Conservation (phyloP, 225 moss, liverwort and hornwort species). For the Pleurozium schreberi region DNA sequence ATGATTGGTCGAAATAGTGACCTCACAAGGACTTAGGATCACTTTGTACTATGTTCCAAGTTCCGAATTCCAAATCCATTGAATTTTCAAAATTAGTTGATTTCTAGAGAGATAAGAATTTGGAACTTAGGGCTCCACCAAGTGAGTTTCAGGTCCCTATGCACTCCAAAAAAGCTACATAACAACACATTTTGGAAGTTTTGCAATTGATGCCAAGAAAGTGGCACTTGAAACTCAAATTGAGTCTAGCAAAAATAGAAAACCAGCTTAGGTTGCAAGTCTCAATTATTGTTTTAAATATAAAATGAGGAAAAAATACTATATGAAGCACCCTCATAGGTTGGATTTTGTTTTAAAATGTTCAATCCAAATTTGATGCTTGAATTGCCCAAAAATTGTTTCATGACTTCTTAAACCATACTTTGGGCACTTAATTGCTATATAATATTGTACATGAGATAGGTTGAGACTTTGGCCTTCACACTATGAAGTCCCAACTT, state of each 20-base stretch:
- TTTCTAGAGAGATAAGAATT: too few relatives aligned
- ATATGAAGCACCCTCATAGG: not conserved
- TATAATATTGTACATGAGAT: not conserved
- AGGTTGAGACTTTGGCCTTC: not conserved
- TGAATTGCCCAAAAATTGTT: not conserved
- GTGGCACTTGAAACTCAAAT: not conserved
- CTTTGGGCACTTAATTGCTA: too few relatives aligned
- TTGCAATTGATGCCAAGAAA: not conserved
- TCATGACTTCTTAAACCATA: not conserved
- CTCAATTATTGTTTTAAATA: not conserved
- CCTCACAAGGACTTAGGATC: not conserved
- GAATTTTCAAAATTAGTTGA: not conserved
- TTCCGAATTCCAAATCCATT: not conserved
- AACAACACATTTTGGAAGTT: not conserved
- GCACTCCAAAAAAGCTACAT: not conserved
- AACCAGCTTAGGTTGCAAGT: not conserved
- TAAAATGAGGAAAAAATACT: not conserved
- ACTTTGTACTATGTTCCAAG: not conserved
- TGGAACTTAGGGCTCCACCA: not conserved
- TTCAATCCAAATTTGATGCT: not conserved
- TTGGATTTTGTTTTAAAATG: accelerated
- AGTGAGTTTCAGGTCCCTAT: accelerated
- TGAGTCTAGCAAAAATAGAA: not conserved
- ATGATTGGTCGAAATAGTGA: not conserved
- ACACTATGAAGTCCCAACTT: not conserved